Percentiles rank a stretch among this genome's conserved stretches.
Conservation (phyloP, 306 rosid species). For the Vicia villosa region DNA sequence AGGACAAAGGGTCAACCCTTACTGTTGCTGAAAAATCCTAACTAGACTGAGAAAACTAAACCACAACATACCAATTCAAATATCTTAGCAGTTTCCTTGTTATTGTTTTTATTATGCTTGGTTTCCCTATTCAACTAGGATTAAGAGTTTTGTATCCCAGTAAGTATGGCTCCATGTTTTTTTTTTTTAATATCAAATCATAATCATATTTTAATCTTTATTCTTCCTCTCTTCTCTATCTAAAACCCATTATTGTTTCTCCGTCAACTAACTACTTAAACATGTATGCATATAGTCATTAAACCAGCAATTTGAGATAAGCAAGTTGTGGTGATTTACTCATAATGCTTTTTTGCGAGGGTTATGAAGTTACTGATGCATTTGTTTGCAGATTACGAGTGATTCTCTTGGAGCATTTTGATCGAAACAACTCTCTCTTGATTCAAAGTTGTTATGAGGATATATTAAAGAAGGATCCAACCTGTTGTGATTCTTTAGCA, state of each 20-base stretch:
- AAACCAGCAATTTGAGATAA: slow-evolving; percentile 2
- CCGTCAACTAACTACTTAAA: background rate
- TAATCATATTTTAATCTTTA: background rate
- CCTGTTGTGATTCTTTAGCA: slow-evolving; percentile 60
- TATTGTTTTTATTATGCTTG: background rate
- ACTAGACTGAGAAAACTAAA: background rate
- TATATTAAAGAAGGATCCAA: slow-evolving; percentile 73
- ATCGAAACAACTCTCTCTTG: slow-evolving; percentile 45
- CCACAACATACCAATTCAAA: background rate
- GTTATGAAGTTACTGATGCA: slow-evolving; percentile 21
- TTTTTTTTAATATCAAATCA: background rate
- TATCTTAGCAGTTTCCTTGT: background rate
- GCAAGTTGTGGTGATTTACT: slow-evolving; percentile 7
- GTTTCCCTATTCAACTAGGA: background rate
- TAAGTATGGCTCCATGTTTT: background rate
- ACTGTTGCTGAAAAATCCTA: background rate
- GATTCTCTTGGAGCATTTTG: slow-evolving; percentile 57
- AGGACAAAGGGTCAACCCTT: background rate
- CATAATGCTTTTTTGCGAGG: background rate
- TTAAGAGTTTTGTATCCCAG: background rate
- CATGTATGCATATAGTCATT: background rate
- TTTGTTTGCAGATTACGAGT: slow-evolving; percentile 63
- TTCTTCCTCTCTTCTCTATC: background rate
- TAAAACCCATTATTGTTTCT: background rate
- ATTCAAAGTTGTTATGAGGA: slow-evolving; percentile 59